Conservation (phyloP, 1,284 basidiomycete genomes). For the Fomitopsis schrenkii region DNA sequence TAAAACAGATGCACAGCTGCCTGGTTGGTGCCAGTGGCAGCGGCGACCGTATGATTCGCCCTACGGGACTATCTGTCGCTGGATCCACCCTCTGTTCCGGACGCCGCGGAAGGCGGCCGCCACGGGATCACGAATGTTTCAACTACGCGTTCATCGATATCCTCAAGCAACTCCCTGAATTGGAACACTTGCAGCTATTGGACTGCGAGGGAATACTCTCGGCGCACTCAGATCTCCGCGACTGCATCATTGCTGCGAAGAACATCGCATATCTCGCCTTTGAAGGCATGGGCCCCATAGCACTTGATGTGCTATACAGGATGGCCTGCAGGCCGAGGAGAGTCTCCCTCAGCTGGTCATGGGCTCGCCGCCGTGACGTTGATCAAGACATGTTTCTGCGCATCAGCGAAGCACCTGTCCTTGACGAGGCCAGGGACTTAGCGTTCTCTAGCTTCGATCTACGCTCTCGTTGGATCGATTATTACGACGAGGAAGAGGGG, state of each 20-base stretch:
- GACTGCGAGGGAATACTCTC: background rate
- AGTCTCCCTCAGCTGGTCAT: background rate
- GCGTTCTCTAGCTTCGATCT: background rate
- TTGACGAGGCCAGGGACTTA: background rate
- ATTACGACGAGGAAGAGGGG: too few species aligned
- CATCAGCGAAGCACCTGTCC: background rate
- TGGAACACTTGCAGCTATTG: background rate
- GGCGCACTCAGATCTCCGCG: background rate
- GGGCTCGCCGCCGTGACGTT: too few species aligned
- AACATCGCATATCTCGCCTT: background rate
- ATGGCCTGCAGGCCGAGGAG: background rate
- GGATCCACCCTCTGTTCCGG: background rate
- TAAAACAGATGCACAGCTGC: background rate
- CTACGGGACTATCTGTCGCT: background rate
- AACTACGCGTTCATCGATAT: background rate
- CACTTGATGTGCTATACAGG: background rate
- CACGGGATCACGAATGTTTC: too few species aligned
- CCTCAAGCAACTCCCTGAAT: background rate
- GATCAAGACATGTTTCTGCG: background rate
- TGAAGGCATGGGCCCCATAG: background rate
- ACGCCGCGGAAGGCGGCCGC: too few species aligned
- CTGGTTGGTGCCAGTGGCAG: background rate
- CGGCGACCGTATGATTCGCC: background rate
- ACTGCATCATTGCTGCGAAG: background rate
- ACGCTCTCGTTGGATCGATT: too few species aligned